phyloP scores from a whole-genome alignment of 148 eudicot genomes.

The Cornus controversa region DNA sequence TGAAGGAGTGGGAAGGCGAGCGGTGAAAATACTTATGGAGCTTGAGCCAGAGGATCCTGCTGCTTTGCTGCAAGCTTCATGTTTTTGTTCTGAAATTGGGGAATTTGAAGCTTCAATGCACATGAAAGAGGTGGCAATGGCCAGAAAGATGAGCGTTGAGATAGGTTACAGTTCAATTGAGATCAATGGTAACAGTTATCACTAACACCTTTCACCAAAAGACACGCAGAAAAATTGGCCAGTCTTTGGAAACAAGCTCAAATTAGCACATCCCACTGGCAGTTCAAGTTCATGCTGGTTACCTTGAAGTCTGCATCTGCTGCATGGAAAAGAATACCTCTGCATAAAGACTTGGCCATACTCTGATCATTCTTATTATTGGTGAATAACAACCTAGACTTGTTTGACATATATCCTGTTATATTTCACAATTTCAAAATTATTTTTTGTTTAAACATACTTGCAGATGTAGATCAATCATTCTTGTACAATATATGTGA shows the following conservation, averaged over 20 bases:
- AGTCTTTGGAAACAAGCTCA: background rate
- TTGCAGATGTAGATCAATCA: too few species aligned
- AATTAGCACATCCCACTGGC: background rate
- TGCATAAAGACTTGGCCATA: background rate
- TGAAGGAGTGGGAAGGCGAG: conserved; percentile 53
- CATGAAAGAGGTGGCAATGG: conserved; percentile 50
- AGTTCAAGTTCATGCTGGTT: background rate
- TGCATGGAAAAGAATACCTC: background rate
- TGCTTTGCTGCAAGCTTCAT: conserved; percentile 55
- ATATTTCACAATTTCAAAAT: too few species aligned
- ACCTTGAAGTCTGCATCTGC: background rate
- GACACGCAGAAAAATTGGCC: background rate
- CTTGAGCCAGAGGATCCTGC: conserved; percentile 56
- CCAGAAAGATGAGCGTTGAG: conserved; percentile 47
- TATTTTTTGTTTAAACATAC: too few species aligned
- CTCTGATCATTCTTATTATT: too few species aligned
- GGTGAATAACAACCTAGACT: too few species aligned
- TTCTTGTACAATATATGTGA: too few species aligned
- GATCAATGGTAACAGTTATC: conserved; percentile 23
- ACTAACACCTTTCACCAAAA: background rate
- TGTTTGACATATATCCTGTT: too few species aligned
- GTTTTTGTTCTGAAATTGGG: conserved; percentile 64
- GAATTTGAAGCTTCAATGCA: conserved; percentile 45
- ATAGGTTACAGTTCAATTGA: conserved; percentile 57
- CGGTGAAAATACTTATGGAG: conserved; percentile 46